A percentile compares a stretch with the other conserved stretches of the same genome.
phyloP scores from a whole-genome alignment of 164 flowering plant genomes.

The Pachysandra terminalis region DNA sequence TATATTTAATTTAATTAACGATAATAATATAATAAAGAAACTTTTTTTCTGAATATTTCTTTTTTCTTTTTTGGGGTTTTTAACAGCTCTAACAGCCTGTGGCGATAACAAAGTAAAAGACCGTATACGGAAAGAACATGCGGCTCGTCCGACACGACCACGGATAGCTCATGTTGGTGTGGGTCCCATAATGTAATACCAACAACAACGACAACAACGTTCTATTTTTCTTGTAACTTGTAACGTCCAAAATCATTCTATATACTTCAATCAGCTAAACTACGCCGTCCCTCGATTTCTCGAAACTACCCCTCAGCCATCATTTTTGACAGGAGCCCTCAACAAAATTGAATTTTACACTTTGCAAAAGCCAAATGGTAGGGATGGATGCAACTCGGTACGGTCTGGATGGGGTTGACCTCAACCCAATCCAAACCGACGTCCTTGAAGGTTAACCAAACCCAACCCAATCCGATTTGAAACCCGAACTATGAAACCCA shows the following conservation, averaged over 20 bases:
- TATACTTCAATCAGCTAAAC: background rate
- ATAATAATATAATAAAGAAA: too few species aligned
- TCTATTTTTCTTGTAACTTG: conserved; percentile 3
- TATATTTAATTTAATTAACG: too few species aligned
- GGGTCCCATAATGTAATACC: conserved; percentile 25
- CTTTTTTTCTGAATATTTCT: background rate
- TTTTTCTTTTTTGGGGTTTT: background rate
- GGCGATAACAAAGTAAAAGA: conserved; percentile 14
- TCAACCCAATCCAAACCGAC: too few species aligned
- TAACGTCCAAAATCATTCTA: background rate
- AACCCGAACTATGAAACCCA: too few species aligned
- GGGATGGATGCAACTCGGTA: too few species aligned
- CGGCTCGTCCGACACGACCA: conserved; percentile 71
- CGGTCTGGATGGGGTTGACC: too few species aligned
- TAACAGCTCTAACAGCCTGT: background rate
- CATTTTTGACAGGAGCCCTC: background rate
- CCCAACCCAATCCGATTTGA: too few species aligned
- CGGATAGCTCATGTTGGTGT: conserved; percentile 31
- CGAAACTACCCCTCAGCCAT: conserved; percentile 9
- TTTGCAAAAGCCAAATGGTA: too few species aligned
- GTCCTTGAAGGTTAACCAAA: too few species aligned
- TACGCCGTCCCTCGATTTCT: background rate
- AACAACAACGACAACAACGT: conserved; percentile 2
- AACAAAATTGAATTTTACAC: background rate
- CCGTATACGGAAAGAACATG: conserved; percentile 77